A percentile compares a stretch with the other conserved stretches of the same genome.
phyloP scores from a whole-genome alignment of 768 basidiomycete genomes.

The Suillus fuscotomentosus region DNA sequence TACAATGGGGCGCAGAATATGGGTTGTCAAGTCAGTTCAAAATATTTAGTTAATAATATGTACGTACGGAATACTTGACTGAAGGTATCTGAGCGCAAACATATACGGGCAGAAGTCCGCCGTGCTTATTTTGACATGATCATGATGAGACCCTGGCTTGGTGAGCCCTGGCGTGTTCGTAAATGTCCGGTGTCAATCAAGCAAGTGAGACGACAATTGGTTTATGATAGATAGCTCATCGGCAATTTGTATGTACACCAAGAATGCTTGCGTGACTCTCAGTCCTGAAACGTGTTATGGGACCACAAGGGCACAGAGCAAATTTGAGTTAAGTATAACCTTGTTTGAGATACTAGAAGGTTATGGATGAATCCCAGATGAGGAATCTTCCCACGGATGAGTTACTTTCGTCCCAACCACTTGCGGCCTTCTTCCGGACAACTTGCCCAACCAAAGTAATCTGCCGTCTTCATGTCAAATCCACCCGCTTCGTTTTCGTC shows the following conservation, averaged over 20 bases:
- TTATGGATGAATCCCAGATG: not conserved
- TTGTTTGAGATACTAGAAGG: not conserved
- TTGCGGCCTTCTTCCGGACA: conserved; percentile 15
- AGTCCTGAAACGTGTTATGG: not conserved
- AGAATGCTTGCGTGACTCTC: not conserved
- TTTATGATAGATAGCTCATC: not conserved
- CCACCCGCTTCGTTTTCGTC: conserved; percentile 16
- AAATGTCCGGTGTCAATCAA: conserved; percentile 1
- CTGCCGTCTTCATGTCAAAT: conserved; percentile 18
- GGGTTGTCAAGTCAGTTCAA: not conserved
- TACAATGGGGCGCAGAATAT: not conserved
- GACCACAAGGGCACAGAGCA: not conserved
- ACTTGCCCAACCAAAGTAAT: conserved; percentile 8
- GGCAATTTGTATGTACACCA: not conserved
- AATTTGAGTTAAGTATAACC: conserved; percentile 1
- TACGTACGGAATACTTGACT: not conserved
- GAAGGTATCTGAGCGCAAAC: not conserved
- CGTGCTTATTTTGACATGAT: not conserved
- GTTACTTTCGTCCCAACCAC: conserved; percentile 5
- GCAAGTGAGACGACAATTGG: not conserved
- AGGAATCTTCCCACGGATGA: conserved; percentile 22
- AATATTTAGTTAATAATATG: not conserved
- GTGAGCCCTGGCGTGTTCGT: not conserved
- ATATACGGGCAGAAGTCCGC: not conserved
- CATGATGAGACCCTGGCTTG: not conserved